Evolutionary conservation across 345 rosid genomes (phyloP).

Genomic region (Sonneratia alba): DNA sequence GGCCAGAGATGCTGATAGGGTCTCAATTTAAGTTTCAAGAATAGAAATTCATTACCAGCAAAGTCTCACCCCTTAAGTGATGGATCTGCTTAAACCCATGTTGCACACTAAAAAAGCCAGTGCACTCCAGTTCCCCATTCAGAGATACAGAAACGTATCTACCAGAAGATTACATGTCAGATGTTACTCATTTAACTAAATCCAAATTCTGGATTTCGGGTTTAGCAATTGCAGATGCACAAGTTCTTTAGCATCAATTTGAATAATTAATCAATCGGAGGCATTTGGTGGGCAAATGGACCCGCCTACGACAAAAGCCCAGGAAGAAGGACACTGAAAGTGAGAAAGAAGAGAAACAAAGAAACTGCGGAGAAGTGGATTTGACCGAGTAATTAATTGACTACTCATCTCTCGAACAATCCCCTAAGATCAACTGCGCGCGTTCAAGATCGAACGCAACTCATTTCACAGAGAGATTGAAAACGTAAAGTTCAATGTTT

Average conservation of each 20-base stretch:
- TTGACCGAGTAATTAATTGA: neutral
- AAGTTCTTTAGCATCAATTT: neutral
- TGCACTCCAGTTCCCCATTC: no score
- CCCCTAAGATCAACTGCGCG: neutral
- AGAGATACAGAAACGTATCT: neutral
- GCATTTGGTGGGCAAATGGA: neutral
- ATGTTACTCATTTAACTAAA: neutral
- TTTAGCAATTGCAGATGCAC: neutral
- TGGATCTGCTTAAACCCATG: no score
- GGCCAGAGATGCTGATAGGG: no score
- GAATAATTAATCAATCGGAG: neutral
- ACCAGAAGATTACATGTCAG: neutral
- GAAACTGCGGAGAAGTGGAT: neutral
- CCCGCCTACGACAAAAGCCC: neutral
- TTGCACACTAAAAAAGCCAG: no score
- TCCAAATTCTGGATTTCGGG: neutral
- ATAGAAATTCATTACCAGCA: no score
- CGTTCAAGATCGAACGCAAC: no score
- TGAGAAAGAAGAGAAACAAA: neutral
- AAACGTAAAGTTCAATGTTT: neutral
- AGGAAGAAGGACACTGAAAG: neutral
- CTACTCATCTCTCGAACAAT: neutral
- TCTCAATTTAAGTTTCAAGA: no score
- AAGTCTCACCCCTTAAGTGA: no score
- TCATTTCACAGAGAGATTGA: neutral